Evolutionary conservation across 805 yeast species (phyloP).

Genomic region (Candida vartiovaarae): DNA sequence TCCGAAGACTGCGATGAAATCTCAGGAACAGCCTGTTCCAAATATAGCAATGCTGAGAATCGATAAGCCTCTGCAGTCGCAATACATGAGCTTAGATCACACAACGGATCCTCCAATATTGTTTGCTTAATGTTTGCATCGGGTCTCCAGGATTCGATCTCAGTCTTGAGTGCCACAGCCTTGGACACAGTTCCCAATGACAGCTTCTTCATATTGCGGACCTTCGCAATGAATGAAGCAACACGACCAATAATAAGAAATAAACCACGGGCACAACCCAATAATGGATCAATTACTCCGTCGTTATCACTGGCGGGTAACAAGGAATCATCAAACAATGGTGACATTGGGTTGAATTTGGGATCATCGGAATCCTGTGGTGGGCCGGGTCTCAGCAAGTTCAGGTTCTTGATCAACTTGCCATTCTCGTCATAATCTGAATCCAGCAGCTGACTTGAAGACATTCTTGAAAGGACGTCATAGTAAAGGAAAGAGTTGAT

Average conservation of each 20-base stretch:
- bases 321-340: conserved; percentile 6
- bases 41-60: conserved; percentile 48
- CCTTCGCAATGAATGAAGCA: conserved; percentile 46
- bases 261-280: conserved; percentile 61
- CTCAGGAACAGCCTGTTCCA: conserved; percentile 69
- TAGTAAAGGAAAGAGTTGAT: conserved; percentile 55
- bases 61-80: conserved; percentile 69
- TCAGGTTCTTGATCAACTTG: conserved; percentile 7
- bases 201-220: conserved; percentile 35
- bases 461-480: conserved; percentile 61
- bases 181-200: conserved; percentile 41
- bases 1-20: conserved; percentile 49
- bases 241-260: conserved; percentile 61
- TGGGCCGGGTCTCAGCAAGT: conserved; percentile 3
- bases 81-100: conserved; percentile 54
- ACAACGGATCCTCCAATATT: conserved; percentile 36
- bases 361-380: neutral
- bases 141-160: conserved; percentile 53
- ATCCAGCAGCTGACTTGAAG: conserved; percentile 42
- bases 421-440: conserved; percentile 16
- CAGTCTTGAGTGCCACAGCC: conserved; percentile 48
- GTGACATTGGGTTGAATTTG: conserved; percentile 1
- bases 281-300: conserved; percentile 47
- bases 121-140: conserved; percentile 25
- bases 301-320: neutral